phyloP scores from a whole-genome alignment of 1,284 basidiomycete species.

The Blastosporella zonata region DNA sequence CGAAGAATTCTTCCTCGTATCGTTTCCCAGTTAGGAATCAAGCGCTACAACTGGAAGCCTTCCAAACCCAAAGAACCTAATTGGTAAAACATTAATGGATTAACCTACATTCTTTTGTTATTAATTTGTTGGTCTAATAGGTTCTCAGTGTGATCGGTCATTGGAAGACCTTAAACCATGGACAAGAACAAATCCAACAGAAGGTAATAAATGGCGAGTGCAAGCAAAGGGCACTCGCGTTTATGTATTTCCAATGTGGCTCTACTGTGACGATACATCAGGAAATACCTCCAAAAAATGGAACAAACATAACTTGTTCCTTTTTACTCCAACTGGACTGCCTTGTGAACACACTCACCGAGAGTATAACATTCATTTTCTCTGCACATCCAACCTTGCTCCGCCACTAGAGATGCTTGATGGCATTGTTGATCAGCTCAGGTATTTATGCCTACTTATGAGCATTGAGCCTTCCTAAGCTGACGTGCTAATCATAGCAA shows the following conservation, averaged over 20 bases:
- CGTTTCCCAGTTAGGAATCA: no score
- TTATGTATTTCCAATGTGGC: constrained; percentile 28
- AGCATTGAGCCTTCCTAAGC: not conserved
- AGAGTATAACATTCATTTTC: constrained; percentile 38
- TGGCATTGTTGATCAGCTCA: constrained; percentile 27
- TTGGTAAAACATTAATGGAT: no score
- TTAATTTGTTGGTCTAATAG: no score
- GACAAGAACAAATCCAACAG: constrained; percentile 16
- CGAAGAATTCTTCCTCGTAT: no score
- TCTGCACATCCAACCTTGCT: constrained; percentile 39
- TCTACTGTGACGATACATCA: constrained; percentile 38
- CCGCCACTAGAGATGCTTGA: constrained; percentile 43
- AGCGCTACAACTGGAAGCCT: no score
- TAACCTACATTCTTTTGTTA: no score
- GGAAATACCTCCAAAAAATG: constrained; percentile 42
- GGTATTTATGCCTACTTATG: constrained; percentile 14
- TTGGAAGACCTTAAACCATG: no score
- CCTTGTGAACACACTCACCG: constrained; percentile 16
- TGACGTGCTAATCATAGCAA: not conserved
- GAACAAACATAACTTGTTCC: constrained; percentile 39
- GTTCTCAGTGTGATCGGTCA: no score
- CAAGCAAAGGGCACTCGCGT: constrained; percentile 14
- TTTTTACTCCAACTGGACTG: constrained; percentile 28
- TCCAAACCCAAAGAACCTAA: no score
- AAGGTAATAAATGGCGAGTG: constrained; percentile 22